A percentile compares a stretch with the other conserved stretches of the same genome.
Conservation (phyloP, 1,284 basidiomycete genomes). For the Heterobasidion parviporum region DNA sequence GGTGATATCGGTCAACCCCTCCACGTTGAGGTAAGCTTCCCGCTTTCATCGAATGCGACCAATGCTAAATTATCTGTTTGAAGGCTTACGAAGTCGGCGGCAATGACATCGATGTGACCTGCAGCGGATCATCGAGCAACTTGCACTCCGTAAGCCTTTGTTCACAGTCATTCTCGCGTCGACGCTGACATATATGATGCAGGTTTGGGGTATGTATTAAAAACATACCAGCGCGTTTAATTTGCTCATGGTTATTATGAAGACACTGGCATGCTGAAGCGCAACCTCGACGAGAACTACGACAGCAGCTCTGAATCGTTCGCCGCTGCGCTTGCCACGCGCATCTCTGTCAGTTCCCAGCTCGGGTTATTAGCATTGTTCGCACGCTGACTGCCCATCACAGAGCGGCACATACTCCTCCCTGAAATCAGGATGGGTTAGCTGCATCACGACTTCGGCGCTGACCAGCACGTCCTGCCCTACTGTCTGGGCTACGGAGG, state of each 20-base stretch:
- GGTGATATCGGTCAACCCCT: slow-evolving; percentile 46
- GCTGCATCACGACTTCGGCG: slow-evolving; percentile 33
- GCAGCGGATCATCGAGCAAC: slow-evolving; percentile 29
- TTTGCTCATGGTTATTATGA: not conserved
- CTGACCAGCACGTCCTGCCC: slow-evolving; percentile 29
- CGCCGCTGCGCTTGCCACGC: slow-evolving; percentile 31
- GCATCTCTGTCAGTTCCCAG: slow-evolving; percentile 31
- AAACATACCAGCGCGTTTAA: not conserved
- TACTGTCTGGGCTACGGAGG: slow-evolving; percentile 41
- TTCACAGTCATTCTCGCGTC: not conserved
- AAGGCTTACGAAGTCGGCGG: slow-evolving; percentile 20
- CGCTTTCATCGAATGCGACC: not conserved
- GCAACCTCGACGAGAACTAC: slow-evolving; percentile 32
- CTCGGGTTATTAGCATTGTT: not conserved
- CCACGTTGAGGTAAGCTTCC: slow-evolving; percentile 21
- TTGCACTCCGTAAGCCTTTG: slow-evolving; percentile 35
- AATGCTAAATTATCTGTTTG: slow-evolving; percentile 7
- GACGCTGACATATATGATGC: slow-evolving; percentile 11
- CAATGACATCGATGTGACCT: slow-evolving; percentile 20
- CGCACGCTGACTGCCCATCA: not conserved
- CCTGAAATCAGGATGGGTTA: slow-evolving; percentile 33
- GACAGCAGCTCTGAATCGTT: slow-evolving; percentile 30
- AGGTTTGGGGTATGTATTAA: slow-evolving; percentile 16
- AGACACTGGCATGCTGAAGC: slow-evolving; percentile 41
- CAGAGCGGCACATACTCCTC: slow-evolving; percentile 32